Conservation (phyloP, 352 stramenopile genomes). For the Pythium aquatile region DNA sequence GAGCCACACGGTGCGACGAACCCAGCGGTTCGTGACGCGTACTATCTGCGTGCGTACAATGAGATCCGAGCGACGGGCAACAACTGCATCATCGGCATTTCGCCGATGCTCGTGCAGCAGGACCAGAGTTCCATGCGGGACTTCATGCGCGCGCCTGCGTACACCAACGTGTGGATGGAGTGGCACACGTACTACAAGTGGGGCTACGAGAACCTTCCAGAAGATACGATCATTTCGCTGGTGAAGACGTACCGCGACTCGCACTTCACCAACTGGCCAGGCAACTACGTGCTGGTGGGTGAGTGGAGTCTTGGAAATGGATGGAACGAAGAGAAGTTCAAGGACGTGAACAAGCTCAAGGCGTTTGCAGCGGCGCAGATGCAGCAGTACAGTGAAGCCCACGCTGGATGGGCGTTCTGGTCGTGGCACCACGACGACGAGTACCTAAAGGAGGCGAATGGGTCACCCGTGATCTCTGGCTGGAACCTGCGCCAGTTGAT, state of each 20-base stretch:
- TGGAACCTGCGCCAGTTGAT: background rate
- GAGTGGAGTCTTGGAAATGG: conserved; percentile 44
- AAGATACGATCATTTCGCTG: conserved; percentile 9
- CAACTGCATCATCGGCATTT: conserved; percentile 25
- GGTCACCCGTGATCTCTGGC: background rate
- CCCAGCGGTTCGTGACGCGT: conserved; percentile 33
- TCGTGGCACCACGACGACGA: conserved; percentile 38
- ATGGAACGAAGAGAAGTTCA: conserved; percentile 9
- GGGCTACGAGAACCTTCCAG: conserved; percentile 21
- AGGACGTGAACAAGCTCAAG: conserved; percentile 27
- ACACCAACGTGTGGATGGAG: conserved; percentile 29
- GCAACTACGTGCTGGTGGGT: conserved; percentile 40
- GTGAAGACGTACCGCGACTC: conserved; percentile 11
- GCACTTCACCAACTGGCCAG: conserved; percentile 27
- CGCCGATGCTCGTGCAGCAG: conserved; percentile 19
- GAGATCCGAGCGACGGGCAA: conserved; percentile 33
- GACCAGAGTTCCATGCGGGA: conserved; percentile 14
- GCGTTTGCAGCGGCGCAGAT: conserved; percentile 34
- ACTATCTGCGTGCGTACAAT: conserved; percentile 39
- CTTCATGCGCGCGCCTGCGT: conserved; percentile 23
- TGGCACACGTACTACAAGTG: conserved; percentile 37
- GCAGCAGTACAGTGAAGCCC: conserved; percentile 19
- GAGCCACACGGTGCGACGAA: conserved; percentile 33
- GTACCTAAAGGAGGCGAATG: background rate
- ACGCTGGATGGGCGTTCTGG: conserved; percentile 48